phyloP scores from a whole-genome alignment of 495 filamentous ascomycete species.

The Penicillium ochrochloron region DNA sequence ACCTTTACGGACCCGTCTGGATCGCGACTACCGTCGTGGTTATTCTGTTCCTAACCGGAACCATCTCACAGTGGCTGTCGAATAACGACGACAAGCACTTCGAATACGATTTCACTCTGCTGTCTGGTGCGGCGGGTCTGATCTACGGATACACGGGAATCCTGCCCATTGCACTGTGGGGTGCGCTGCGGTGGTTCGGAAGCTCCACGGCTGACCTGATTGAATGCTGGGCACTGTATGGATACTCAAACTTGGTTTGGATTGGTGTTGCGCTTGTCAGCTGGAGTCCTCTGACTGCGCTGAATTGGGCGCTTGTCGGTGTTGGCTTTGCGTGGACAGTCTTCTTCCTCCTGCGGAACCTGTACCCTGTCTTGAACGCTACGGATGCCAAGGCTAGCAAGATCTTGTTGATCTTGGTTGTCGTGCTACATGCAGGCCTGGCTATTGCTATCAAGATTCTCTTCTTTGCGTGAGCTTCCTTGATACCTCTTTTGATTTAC shows the following conservation, averaged over 20 bases:
- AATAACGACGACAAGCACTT: slow-evolving; percentile 63
- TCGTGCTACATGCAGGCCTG: slow-evolving; percentile 83
- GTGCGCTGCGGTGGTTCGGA: slow-evolving; percentile 90
- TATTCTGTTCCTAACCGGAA: slow-evolving; percentile 92
- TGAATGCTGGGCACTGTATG: slow-evolving; percentile 93
- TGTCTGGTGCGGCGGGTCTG: slow-evolving; percentile 82
- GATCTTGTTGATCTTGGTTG: slow-evolving; percentile 80
- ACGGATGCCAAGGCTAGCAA: slow-evolving; percentile 92
- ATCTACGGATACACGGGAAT: slow-evolving; percentile 92
- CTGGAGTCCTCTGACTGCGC: slow-evolving; percentile 79
- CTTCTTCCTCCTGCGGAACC: slow-evolving; percentile 85
- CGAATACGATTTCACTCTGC: slow-evolving; percentile 85
- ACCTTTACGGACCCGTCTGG: slow-evolving; percentile 96
- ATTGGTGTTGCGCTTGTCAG: slow-evolving; percentile 90
- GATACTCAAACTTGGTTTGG: slow-evolving; percentile 95
- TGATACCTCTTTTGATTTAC: neutral
- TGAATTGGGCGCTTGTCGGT: slow-evolving; percentile 93
- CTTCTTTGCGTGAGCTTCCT: slow-evolving; percentile 77
- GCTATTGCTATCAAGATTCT: slow-evolving; percentile 92
- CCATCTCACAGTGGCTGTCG: slow-evolving; percentile 86
- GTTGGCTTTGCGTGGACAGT: slow-evolving; percentile 87
- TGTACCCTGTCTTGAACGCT: slow-evolving; percentile 91
- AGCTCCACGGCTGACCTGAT: slow-evolving; percentile 78
- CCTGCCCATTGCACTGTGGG: slow-evolving; percentile 85
- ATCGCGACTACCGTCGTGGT: slow-evolving; percentile 97